Evolutionary conservation across 345 rosid genomes (phyloP), one percentile per base, ranked within the genome.

Genomic region (Diplotaxis tenuifolia): DNA sequence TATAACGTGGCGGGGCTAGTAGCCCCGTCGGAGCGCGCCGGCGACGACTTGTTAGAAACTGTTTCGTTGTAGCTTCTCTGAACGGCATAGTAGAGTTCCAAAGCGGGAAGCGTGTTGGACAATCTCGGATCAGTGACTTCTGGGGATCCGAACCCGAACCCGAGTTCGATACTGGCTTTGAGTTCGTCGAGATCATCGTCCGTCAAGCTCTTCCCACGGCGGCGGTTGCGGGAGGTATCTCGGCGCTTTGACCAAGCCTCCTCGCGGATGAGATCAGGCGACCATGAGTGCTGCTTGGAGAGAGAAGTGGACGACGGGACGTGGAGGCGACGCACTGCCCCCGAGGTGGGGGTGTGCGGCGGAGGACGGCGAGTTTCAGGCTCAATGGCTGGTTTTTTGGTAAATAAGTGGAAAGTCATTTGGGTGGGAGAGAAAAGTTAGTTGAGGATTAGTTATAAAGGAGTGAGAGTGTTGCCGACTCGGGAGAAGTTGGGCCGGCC

Each of bases 111-210:
- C 27, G 98, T 94, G 72, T 87, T 85, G 1, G 93, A 89, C 62
- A 94, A 65, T 36, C 91, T 89, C 21, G 27, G 90, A 75, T 94
- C 96, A 14, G 75, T 82, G 28, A 42, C 32, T 58, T 88, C 85
- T 0, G 95, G 89, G 3, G 96, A 91, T 61, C 84, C 89, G 36
- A 94, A 88, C 11, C 97, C 93, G 72, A 94, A 94, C 3, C 96
- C 98, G 34, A 94, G 78, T 25, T 94, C 97, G 31, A 91, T 69
- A 72, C 96, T 91, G 0, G 86, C 98, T 77, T 91, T 94, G 54
- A 94, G 98, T 72, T 94, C 97, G 68, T 89, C 97, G 16, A 94
- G 84, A 64, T 94, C 98, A 23, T 91, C 98, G 20, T 89, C 97
- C 0, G 96, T 91, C 34, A 91, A 87, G 86, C 96, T 94, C 82